Evolutionary conservation across 345 rosid genomes (phyloP).

Genomic region (Anastatica hierochuntica): DNA sequence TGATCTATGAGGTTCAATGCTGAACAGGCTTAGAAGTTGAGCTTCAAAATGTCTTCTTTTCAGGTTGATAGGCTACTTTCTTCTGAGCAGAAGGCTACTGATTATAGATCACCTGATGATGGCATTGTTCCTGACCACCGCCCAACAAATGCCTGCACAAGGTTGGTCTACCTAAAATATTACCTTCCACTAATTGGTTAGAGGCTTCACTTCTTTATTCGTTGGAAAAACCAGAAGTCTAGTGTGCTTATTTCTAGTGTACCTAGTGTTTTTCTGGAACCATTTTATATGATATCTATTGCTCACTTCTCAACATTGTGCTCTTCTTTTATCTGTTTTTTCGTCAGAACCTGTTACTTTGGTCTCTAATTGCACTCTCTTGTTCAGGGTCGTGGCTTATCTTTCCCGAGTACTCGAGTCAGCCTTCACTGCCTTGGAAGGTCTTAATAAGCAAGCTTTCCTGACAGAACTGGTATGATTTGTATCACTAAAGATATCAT

Average conservation of each 20-base stretch:
- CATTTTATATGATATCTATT: neutral
- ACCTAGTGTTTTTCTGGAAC: conserved; percentile 1
- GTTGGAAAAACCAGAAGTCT: no score
- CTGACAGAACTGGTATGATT: conserved; percentile 77
- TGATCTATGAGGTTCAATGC: neutral
- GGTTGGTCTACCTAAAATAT: conserved; percentile 41
- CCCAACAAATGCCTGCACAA: conserved; percentile 91
- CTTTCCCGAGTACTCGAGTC: conserved; percentile 95
- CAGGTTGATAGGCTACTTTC: conserved; percentile 92
- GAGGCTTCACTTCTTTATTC: neutral
- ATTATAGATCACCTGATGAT: conserved; percentile 89
- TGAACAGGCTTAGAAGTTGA: neutral
- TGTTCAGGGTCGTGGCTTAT: conserved; percentile 80
- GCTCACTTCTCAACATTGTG: neutral
- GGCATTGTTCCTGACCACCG: conserved; percentile 93
- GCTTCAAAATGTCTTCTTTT: neutral
- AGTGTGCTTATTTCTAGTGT: neutral
- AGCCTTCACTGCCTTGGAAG: conserved; percentile 91
- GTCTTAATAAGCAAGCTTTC: conserved; percentile 97
- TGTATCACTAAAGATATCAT: conserved; percentile 14
- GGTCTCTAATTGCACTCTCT: conserved; percentile 6
- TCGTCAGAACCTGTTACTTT: neutral
- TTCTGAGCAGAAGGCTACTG: conserved; percentile 88
- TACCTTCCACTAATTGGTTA: neutral
- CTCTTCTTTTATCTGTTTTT: neutral